Conservation (phyloP, 371 early-diverging fungal genomes). For the Basidiobolus meristosporus region DNA sequence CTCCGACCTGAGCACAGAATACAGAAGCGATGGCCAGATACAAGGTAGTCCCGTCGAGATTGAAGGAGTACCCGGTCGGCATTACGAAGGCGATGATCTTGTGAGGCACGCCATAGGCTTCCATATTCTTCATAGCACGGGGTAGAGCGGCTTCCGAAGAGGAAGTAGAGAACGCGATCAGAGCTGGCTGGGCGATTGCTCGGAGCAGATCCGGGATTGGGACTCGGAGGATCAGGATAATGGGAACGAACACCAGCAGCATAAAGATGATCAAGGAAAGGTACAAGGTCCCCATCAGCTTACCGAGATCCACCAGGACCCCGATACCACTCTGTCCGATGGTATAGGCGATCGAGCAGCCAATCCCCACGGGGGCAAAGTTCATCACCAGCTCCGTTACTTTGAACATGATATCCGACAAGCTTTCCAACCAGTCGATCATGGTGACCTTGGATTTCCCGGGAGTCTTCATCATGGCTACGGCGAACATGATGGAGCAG, state of each 20-base stretch:
- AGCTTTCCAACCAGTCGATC: slow-evolving; percentile 28
- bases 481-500: slow-evolving; percentile 46
- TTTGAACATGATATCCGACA: slow-evolving; percentile 49
- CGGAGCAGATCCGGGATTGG: slow-evolving; percentile 29
- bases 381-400: slow-evolving; percentile 45
- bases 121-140: slow-evolving; percentile 51
- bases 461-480: slow-evolving; percentile 26
- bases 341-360: slow-evolving; percentile 39
- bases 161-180: slow-evolving; percentile 69
- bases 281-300: slow-evolving; percentile 48
- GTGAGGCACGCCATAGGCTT: slow-evolving; percentile 48
- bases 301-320: slow-evolving; percentile 38
- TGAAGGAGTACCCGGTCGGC: slow-evolving; percentile 67
- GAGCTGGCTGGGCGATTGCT: slow-evolving; percentile 35
- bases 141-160: slow-evolving; percentile 67
- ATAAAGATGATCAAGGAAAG: slow-evolving; percentile 32
- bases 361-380: slow-evolving; percentile 59
- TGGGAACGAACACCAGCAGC: slow-evolving; percentile 34
- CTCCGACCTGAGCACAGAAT: slow-evolving; percentile 45
- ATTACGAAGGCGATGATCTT: slow-evolving; percentile 53
- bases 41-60: slow-evolving; percentile 63
- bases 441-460: slow-evolving; percentile 21
- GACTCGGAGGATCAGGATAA: slow-evolving; percentile 30
- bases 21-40: slow-evolving; percentile 45
- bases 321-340: slow-evolving; percentile 40